Evolutionary conservation across 352 stramenopile species (phyloP).

Genomic region (Globisporangium alternatum): DNA sequence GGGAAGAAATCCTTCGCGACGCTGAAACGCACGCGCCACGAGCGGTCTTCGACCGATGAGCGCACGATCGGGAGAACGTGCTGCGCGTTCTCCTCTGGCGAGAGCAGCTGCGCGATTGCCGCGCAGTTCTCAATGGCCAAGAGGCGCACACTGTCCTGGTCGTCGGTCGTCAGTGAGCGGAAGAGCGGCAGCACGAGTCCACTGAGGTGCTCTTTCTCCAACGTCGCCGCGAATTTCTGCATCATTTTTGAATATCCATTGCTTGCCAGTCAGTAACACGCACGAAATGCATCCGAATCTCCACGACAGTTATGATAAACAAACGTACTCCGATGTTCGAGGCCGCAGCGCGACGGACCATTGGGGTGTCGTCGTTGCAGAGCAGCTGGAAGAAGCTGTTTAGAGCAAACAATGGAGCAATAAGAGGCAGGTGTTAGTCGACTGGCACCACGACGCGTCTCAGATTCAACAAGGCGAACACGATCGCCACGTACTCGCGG

Average conservation of each 20-base stretch:
- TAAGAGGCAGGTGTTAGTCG: slow-evolving; percentile 1
- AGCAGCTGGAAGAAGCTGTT: slow-evolving; percentile 70
- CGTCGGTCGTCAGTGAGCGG: slow-evolving; percentile 87
- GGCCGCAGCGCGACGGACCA: slow-evolving; percentile 80
- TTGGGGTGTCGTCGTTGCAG: slow-evolving; percentile 86
- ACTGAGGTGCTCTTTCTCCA: slow-evolving; percentile 77
- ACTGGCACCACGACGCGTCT: background rate
- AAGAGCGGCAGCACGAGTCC: slow-evolving; percentile 81
- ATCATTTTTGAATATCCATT: background rate
- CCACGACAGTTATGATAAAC: background rate
- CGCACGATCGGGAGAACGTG: slow-evolving; percentile 76
- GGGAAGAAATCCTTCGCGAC: slow-evolving; percentile 93
- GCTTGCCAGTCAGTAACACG: background rate
- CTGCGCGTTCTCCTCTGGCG: slow-evolving; percentile 71
- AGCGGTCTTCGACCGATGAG: slow-evolving; percentile 81
- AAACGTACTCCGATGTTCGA: slow-evolving; percentile 67
- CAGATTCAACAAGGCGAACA: background rate
- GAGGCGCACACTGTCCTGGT: slow-evolving; percentile 94
- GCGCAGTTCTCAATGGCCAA: slow-evolving; percentile 89
- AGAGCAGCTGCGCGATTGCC: slow-evolving; percentile 68
- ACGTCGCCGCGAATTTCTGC: slow-evolving; percentile 63
- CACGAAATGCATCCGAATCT: background rate
- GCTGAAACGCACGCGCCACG: slow-evolving; percentile 93
- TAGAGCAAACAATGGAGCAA: background rate
- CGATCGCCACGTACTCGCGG: slow-evolving; percentile 58